Conservation (phyloP, 2,329 filamentous ascomycete genomes). For the Aspergillus tubingensis region DNA sequence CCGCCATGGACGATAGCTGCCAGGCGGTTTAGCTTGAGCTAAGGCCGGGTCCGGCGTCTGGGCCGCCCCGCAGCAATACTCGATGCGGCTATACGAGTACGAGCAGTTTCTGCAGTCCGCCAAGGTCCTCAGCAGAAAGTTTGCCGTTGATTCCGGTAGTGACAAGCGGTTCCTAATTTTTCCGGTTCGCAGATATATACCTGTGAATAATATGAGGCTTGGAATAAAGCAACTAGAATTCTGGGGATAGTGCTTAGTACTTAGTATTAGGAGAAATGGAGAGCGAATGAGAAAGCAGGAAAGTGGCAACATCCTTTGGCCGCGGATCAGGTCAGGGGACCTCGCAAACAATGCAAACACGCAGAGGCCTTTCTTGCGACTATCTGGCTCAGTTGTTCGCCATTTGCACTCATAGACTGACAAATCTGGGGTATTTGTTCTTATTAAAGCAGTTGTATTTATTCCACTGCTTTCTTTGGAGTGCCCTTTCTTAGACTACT, state of each 20-base stretch:
- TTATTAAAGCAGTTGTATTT: neutral
- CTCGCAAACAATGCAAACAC: constrained; percentile 31
- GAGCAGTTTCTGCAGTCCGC: neutral
- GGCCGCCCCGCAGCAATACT: constrained; percentile 15
- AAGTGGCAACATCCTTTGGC: neutral
- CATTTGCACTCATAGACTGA: neutral
- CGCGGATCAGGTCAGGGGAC: neutral
- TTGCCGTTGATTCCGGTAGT: neutral
- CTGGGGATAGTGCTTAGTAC: too few species aligned
- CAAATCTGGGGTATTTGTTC: neutral
- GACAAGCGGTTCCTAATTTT: neutral
- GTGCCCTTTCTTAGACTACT: neutral
- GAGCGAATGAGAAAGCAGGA: neutral
- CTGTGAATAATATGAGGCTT: too few species aligned
- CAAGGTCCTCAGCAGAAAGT: neutral
- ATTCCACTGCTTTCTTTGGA: neutral
- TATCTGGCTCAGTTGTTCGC: neutral
- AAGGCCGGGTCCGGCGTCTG: constrained; percentile 15
- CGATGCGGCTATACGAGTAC: neutral
- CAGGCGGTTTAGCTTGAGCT: constrained; percentile 2
- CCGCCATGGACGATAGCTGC: neutral
- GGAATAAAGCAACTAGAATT: too few species aligned
- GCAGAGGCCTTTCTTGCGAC: neutral
- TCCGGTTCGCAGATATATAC: neutral
- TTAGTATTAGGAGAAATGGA: neutral